A percentile compares a stretch with the other conserved stretches of the same genome.
phyloP scores from a whole-genome alignment of 306 rosid genomes.

The Corylus avellana region DNA sequence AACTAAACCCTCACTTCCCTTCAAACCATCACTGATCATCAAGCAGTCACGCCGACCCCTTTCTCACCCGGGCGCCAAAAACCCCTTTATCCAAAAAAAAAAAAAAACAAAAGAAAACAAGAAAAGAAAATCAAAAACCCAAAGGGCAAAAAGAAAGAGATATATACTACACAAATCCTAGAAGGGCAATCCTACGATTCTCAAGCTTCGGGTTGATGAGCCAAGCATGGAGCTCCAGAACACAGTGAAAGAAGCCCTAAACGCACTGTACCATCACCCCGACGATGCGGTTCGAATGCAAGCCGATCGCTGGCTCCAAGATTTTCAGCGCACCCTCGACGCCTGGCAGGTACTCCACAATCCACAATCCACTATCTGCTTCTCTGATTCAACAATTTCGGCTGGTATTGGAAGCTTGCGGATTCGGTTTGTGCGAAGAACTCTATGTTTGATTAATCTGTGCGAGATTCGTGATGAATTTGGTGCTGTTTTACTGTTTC shows the following conservation, averaged over 20 bases:
- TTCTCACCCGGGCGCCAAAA: slow-evolving; percentile 83
- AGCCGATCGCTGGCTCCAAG: slow-evolving; percentile 99
- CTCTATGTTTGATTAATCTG: not conserved
- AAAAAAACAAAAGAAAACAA: slow-evolving; percentile 8
- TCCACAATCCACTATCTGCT: slow-evolving; percentile 21
- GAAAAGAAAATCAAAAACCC: slow-evolving; percentile 18
- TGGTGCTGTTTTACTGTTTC: not conserved
- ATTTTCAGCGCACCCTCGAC: slow-evolving; percentile 91
- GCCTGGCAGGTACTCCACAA: slow-evolving; percentile 91
- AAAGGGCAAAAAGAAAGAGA: slow-evolving; percentile 13
- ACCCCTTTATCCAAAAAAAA: slow-evolving; percentile 41
- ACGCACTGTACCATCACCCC: slow-evolving; percentile 97
- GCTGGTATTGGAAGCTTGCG: not conserved
- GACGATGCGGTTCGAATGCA: slow-evolving; percentile 82
- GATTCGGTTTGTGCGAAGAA: slow-evolving; percentile 24
- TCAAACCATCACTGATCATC: slow-evolving; percentile 14
- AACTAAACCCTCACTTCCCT: not conserved
- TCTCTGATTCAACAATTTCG: slow-evolving; percentile 18
- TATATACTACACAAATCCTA: slow-evolving; percentile 25
- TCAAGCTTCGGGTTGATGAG: slow-evolving; percentile 16
- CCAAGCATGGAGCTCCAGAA: slow-evolving; percentile 89
- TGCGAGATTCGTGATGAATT: slow-evolving; percentile 7
- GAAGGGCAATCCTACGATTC: slow-evolving; percentile 34
- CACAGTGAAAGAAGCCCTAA: slow-evolving; percentile 96
- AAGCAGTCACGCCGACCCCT: slow-evolving; percentile 27